Percentiles rank a stretch among this genome's conserved stretches.
phyloP scores from a whole-genome alignment of 164 flowering plant species.

The Vitis amurensis region DNA sequence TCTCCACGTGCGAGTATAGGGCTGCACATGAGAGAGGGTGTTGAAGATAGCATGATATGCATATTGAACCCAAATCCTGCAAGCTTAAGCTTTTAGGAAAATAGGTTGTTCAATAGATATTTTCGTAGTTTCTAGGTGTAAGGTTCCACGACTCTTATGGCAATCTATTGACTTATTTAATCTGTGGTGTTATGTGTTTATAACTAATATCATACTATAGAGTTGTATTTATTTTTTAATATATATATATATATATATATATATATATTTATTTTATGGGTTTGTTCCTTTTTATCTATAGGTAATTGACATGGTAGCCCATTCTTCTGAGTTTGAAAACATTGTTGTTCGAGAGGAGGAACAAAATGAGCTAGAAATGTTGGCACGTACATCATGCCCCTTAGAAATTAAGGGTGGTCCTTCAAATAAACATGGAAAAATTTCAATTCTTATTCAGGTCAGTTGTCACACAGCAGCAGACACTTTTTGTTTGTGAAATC shows the following conservation, averaged over 20 bases:
- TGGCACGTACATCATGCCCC: conserved; percentile 76
- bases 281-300: conserved; percentile 16
- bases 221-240: background rate
- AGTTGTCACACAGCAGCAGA: background rate
- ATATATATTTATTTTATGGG: background rate
- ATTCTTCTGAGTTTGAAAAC: conserved; percentile 97
- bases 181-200: background rate
- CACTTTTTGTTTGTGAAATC: background rate
- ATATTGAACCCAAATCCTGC: too few relatives aligned
- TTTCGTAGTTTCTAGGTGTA: background rate
- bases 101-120: too few relatives aligned
- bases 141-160: background rate
- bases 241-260: too few relatives aligned
- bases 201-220: background rate
- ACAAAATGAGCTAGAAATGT: conserved; percentile 80
- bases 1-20: too few relatives aligned
- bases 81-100: too few relatives aligned
- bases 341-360: conserved; percentile 97
- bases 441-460: conserved; percentile 98
- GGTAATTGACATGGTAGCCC: conserved; percentile 98
- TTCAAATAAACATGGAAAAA: conserved; percentile 89
- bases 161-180: background rate
- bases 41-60: too few relatives aligned
- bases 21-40: too few relatives aligned
- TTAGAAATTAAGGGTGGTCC: conserved; percentile 95